phyloP scores from a whole-genome alignment of 768 basidiomycete genomes.

The Rhodotorula kratochvilovae region DNA sequence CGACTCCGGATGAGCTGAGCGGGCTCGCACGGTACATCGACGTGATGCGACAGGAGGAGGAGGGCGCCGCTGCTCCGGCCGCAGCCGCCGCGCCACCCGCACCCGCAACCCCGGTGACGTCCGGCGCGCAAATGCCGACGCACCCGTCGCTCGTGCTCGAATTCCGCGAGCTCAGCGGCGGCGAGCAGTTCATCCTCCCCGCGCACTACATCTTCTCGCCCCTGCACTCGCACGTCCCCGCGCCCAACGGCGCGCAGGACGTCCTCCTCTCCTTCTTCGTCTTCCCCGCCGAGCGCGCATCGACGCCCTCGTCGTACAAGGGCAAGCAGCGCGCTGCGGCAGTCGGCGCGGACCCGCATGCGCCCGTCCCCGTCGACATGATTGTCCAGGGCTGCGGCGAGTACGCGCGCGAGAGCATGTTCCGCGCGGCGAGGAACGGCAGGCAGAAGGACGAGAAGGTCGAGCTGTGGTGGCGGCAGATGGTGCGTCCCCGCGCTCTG shows the following conservation, averaged over 20 bases:
- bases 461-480: constrained; percentile 28
- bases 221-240: constrained; percentile 5
- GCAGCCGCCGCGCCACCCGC: neutral
- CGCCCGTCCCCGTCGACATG: constrained; percentile 29
- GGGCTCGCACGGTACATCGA: constrained; percentile 22
- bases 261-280: constrained; percentile 37
- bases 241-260: neutral
- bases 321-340: neutral
- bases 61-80: neutral
- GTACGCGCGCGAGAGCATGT: constrained; percentile 11
- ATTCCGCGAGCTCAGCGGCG: constrained; percentile 10
- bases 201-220: constrained; percentile 19
- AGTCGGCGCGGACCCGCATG: neutral
- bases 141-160: constrained; percentile 13
- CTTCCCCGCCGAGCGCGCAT: constrained; percentile 12
- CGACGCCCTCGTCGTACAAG: neutral
- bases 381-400: constrained; percentile 17
- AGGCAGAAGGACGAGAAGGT: constrained; percentile 6
- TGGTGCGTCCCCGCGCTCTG: neutral
- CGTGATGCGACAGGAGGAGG: constrained; percentile 9
- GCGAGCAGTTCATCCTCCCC: constrained; percentile 23
- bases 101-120: neutral
- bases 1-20: constrained; percentile 19
- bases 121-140: neutral
- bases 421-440: constrained; percentile 14